Evolutionary conservation across 768 basidiomycete genomes (phyloP).

Genomic region (Termitomyces sp.): DNA sequence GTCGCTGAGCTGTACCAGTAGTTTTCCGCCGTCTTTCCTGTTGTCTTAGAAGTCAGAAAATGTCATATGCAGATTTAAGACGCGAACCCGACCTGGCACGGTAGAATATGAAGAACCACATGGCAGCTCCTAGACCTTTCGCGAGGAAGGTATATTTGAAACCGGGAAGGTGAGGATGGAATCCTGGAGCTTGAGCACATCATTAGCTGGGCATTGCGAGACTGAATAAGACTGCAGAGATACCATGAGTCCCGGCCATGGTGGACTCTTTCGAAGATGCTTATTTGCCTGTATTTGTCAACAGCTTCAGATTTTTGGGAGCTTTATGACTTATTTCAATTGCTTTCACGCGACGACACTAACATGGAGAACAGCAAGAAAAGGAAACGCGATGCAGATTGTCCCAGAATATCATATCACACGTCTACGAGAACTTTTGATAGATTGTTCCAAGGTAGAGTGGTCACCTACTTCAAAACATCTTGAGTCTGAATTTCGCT

Average conservation of each 20-base stretch:
- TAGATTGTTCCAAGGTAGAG: slow-evolving; percentile 51
- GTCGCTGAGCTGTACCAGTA: slow-evolving; percentile 51
- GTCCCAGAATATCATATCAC: slow-evolving; percentile 46
- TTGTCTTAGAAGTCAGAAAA: slow-evolving; percentile 2
- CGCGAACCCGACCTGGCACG: slow-evolving; percentile 72
- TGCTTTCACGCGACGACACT: slow-evolving; percentile 15
- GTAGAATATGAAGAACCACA: slow-evolving; percentile 99
- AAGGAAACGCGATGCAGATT: slow-evolving; percentile 39
- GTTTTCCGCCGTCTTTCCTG: slow-evolving; percentile 76
- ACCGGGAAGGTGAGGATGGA: slow-evolving; percentile 85
- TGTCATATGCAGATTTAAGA: neutral
- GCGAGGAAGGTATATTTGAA: slow-evolving; percentile 74
- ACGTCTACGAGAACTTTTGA: slow-evolving; percentile 46
- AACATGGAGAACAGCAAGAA: slow-evolving; percentile 40
- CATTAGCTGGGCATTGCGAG: slow-evolving; percentile 7
- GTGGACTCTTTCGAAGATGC: slow-evolving; percentile 21
- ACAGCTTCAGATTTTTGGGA: slow-evolving; percentile 15
- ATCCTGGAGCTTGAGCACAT: slow-evolving; percentile 59
- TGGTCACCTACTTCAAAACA: neutral
- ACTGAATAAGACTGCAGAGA: slow-evolving; percentile 10
- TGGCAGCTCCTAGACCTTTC: slow-evolving; percentile 85
- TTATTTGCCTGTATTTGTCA: slow-evolving; percentile 37
- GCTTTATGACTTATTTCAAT: neutral
- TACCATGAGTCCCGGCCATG: slow-evolving; percentile 45
- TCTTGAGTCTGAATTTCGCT: neutral